phyloP scores from a whole-genome alignment of 2,329 filamentous ascomycete genomes.

The Sarocladium kiliense region DNA sequence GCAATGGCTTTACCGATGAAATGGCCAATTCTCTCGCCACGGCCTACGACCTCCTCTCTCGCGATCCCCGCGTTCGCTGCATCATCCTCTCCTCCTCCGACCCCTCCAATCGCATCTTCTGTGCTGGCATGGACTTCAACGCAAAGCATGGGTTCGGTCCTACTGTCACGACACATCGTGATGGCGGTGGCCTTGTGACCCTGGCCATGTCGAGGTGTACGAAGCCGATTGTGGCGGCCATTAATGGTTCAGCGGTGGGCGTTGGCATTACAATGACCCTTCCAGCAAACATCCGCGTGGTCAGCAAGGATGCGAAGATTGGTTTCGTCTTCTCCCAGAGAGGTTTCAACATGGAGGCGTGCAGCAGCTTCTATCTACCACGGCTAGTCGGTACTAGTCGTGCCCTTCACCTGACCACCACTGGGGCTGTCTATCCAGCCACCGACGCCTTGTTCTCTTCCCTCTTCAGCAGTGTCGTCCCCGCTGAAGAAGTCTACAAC shows the following conservation, averaged over 20 bases:
- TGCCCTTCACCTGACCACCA: slow-evolving; percentile 62
- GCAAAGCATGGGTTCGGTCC: slow-evolving; percentile 21
- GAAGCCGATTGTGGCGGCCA: slow-evolving; percentile 54
- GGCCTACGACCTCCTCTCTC: slow-evolving; percentile 45
- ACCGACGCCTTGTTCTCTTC: slow-evolving; percentile 46
- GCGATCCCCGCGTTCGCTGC: slow-evolving; percentile 48
- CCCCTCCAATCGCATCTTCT: slow-evolving; percentile 44
- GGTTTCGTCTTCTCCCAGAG: slow-evolving; percentile 70
- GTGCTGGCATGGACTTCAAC: slow-evolving; percentile 53
- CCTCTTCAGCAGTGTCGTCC: slow-evolving; percentile 62
- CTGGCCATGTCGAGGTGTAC: slow-evolving; percentile 51
- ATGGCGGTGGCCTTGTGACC: slow-evolving; percentile 47
- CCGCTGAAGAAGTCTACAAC: slow-evolving; percentile 55
- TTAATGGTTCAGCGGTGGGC: slow-evolving; percentile 56
- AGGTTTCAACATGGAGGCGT: slow-evolving; percentile 68
- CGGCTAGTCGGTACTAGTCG: slow-evolving; percentile 60
- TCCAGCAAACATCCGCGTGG: slow-evolving; percentile 47
- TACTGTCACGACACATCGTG: slow-evolving; percentile 31
- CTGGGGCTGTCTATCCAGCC: slow-evolving; percentile 55
- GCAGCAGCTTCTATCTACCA: slow-evolving; percentile 66
- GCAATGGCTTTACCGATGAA: slow-evolving; percentile 64
- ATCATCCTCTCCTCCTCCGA: slow-evolving; percentile 52
- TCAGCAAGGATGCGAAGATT: slow-evolving; percentile 55
- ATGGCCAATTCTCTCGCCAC: slow-evolving; percentile 58
- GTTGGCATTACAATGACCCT: slow-evolving; percentile 59